A percentile compares a stretch with the other conserved stretches of the same genome.
Evolutionary conservation across 2,329 filamentous ascomycete genomes (phyloP).

Genomic region (Epichloe gansuensis): DNA sequence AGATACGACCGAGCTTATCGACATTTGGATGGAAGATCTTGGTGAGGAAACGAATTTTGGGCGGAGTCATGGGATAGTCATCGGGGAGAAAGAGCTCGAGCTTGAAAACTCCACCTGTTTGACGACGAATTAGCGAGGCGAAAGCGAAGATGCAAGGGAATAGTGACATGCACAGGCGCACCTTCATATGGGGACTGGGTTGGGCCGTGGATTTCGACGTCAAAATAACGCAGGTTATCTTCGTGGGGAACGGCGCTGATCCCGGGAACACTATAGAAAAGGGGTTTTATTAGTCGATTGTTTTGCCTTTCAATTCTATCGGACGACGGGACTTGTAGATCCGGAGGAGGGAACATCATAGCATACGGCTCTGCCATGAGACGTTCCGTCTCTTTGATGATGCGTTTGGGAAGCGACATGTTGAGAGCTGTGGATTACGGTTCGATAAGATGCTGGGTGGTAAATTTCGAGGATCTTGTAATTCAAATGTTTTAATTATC

Average conservation of each 20-base stretch:
- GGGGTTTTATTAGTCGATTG: background rate
- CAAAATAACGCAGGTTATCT: constrained; percentile 95
- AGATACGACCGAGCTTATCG: constrained; percentile 93
- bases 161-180: constrained; percentile 25
- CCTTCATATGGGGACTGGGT: constrained; percentile 91
- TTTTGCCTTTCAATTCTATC: background rate
- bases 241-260: constrained; percentile 94
- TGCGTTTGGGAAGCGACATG: constrained; percentile 85
- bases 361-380: constrained; percentile 90
- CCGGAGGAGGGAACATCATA: constrained; percentile 3
- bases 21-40: constrained; percentile 99
- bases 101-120: constrained; percentile 70
- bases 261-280: constrained; percentile 62
- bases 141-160: constrained; percentile 5
- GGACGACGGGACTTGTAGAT: constrained; percentile 2
- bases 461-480: background rate
- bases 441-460: background rate
- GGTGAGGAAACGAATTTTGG: constrained; percentile 95
- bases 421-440: constrained; percentile 1
- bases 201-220: constrained; percentile 91
- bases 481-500: background rate
- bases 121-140: background rate
- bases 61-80: constrained; percentile 98
- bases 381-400: constrained; percentile 96
- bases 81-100: constrained; percentile 95